A percentile compares a stretch with the other conserved stretches of the same genome.
Evolutionary conservation across 345 rosid species (phyloP).

Genomic region (Eucalyptus sp.): DNA sequence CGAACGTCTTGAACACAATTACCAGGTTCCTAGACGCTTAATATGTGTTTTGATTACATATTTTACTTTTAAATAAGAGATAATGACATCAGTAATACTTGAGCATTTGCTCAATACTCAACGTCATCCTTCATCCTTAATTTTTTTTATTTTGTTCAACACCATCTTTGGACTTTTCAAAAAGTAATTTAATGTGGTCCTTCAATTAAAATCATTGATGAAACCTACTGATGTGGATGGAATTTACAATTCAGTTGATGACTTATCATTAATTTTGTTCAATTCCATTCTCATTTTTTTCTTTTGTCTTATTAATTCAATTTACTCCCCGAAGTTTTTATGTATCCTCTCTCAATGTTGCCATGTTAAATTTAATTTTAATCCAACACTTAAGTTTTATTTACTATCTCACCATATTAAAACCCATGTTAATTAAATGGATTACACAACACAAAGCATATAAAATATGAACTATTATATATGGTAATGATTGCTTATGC

Average conservation of each 20-base stretch:
- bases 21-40: no score
- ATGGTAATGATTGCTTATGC: not conserved
- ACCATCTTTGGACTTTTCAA: not conserved
- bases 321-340: no score
- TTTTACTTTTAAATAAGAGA: not conserved
- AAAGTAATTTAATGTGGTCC: not conserved
- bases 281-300: no score
- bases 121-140: not conserved
- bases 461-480: not conserved
- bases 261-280: not conserved
- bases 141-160: not conserved
- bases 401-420: not conserved
- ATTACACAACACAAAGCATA: not conserved
- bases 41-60: not conserved
- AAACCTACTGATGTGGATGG: not conserved
- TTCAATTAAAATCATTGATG: no score
- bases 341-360: not conserved
- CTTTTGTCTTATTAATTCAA: not conserved
- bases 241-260: no score
- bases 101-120: not conserved
- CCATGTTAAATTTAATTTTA: not conserved
- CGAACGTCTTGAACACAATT: no score
- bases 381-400: not conserved
- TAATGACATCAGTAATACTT: not conserved
- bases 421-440: not conserved